Evolutionary conservation across 495 filamentous ascomycete species (phyloP).

Genomic region (Hypoxylon intermedium): DNA sequence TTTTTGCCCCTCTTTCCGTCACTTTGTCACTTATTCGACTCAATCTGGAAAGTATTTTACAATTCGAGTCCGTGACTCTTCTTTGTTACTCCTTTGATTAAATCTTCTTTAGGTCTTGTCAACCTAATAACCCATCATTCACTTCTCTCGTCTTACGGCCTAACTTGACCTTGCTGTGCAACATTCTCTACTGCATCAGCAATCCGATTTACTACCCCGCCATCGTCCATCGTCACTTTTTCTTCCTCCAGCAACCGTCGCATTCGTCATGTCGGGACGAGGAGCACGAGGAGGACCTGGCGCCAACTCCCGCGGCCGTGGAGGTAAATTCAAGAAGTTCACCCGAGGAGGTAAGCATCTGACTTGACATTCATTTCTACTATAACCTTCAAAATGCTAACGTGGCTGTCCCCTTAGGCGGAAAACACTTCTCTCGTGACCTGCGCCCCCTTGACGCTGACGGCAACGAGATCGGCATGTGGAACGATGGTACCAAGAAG

Average conservation of each 20-base stretch:
- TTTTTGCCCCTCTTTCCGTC: conserved; percentile 29
- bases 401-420: conserved; percentile 62
- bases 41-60: not conserved
- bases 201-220: conserved; percentile 17
- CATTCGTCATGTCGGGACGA: conserved; percentile 65
- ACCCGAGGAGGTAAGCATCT: conserved; percentile 79
- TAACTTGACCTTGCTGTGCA: too few species aligned
- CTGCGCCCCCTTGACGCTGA: conserved; percentile 85
- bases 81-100: not conserved
- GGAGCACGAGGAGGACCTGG: conserved; percentile 49
- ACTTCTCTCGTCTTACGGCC: too few species aligned
- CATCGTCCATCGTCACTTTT: conserved; percentile 22
- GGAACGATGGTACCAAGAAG: conserved; percentile 59
- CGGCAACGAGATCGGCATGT: conserved; percentile 78
- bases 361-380: not conserved
- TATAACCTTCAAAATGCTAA: conserved; percentile 5
- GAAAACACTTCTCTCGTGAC: conserved; percentile 92
- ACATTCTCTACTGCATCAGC: too few species aligned
- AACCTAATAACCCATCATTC: too few species aligned
- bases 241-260: conserved; percentile 8
- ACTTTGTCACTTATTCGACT: conserved; percentile 21
- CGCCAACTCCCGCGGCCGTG: conserved; percentile 70
- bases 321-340: conserved; percentile 93
- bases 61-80: conserved; percentile 4
- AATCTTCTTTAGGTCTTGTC: not conserved